Conservation (phyloP, 495 filamentous ascomycete species). For the Penicillium crystallinum region DNA sequence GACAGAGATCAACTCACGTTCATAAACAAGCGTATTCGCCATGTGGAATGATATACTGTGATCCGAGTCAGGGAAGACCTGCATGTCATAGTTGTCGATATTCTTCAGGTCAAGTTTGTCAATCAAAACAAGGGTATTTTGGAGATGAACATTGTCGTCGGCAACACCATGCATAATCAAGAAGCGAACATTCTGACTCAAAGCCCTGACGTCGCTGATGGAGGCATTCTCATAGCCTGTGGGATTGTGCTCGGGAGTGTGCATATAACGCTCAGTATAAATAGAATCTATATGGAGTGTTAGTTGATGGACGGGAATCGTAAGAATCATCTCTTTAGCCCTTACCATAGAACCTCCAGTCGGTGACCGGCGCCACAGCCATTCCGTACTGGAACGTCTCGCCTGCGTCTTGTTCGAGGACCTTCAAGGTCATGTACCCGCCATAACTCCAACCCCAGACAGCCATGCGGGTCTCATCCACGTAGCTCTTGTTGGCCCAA, state of each 20-base stretch:
- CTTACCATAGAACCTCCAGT: conserved; percentile 84
- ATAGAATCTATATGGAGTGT: conserved; percentile 60
- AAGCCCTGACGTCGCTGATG: conserved; percentile 64
- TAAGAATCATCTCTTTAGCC: too few relatives aligned
- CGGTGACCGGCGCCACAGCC: conserved; percentile 95
- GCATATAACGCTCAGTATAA: conserved; percentile 96
- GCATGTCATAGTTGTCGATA: conserved; percentile 93
- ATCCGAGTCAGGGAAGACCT: conserved; percentile 94
- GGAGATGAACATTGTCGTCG: conserved; percentile 96
- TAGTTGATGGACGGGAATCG: neutral
- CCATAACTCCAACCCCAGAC: conserved; percentile 99
- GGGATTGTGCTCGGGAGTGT: conserved; percentile 76
- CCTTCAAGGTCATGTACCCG: conserved; percentile 96
- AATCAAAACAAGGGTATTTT: conserved; percentile 80
- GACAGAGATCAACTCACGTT: conserved; percentile 58
- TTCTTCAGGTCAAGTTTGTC: conserved; percentile 79
- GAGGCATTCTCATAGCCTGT: conserved; percentile 70
- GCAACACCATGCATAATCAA: conserved; percentile 90
- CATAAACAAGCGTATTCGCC: conserved; percentile 87
- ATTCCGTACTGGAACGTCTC: conserved; percentile 92
- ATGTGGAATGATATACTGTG: conserved; percentile 95
- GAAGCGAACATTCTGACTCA: conserved; percentile 74
- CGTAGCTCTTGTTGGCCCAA: conserved; percentile 77
- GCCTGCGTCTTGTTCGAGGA: conserved; percentile 84
- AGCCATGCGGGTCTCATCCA: conserved; percentile 74